Conservation (phyloP, 177 flowering plant genomes). For the Vitis hybrid region DNA sequence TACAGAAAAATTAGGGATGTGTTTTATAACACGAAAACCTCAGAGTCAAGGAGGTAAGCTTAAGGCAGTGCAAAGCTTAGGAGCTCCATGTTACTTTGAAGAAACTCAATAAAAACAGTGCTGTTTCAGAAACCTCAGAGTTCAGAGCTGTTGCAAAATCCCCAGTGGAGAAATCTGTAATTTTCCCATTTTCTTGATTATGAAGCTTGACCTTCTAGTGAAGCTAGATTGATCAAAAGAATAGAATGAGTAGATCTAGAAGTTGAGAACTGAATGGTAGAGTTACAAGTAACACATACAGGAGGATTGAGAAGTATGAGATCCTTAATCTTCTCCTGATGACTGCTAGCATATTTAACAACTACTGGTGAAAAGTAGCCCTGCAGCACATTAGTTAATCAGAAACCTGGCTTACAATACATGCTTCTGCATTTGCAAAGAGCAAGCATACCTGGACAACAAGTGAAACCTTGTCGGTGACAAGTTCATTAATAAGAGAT, state of each 20-base stretch:
- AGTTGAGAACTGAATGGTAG: slow-evolving; percentile 3
- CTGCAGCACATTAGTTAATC: slow-evolving; percentile 37
- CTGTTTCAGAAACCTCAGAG: no score
- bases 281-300: slow-evolving; percentile 38
- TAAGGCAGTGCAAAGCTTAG: no score
- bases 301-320: slow-evolving; percentile 90
- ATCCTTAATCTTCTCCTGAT: slow-evolving; percentile 75
- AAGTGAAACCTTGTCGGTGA: slow-evolving; percentile 53
- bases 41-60: no score
- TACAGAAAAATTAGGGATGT: no score
- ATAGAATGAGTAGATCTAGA: neutral
- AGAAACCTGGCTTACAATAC: neutral
- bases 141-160: no score
- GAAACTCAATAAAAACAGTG: no score
- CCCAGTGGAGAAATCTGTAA: no score
- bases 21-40: no score
- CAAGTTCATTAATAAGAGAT: slow-evolving; percentile 57
- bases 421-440: neutral
- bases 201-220: neutral
- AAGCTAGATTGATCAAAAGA: neutral
- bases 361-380: slow-evolving; percentile 90
- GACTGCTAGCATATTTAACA: slow-evolving; percentile 72
- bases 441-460: slow-evolving; percentile 77
- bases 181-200: neutral
- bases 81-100: no score